Conservation (phyloP, 805 yeast genomes). For the Lipomyces spencermartinsiae region DNA sequence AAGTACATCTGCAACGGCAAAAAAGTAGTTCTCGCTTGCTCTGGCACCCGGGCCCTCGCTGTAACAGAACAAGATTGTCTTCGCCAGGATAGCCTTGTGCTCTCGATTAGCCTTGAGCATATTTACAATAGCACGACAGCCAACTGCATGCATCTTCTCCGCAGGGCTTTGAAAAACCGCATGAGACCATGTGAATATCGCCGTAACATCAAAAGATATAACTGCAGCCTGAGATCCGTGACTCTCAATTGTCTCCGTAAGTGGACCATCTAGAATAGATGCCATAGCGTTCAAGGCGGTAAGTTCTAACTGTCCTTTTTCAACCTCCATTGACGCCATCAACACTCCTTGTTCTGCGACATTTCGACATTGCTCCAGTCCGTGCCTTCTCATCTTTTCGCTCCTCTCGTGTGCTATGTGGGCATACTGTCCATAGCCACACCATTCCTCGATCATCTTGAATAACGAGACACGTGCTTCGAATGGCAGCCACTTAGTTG, state of each 20-base stretch:
- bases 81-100: conserved; percentile 57
- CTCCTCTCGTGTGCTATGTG: conserved; percentile 71
- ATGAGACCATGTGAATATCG: conserved; percentile 81
- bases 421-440: conserved; percentile 79
- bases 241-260: conserved; percentile 51
- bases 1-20: conserved; percentile 70
- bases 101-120: conserved; percentile 66
- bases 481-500: conserved; percentile 74
- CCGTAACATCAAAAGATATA: conserved; percentile 72
- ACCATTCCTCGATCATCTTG: conserved; percentile 88
- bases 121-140: conserved; percentile 72
- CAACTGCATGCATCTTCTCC: conserved; percentile 66
- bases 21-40: conserved; percentile 72
- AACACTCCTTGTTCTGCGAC: conserved; percentile 50
- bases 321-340: conserved; percentile 80
- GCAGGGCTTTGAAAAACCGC: conserved; percentile 63
- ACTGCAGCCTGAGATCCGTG: conserved; percentile 54
- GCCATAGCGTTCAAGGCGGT: conserved; percentile 87
- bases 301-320: conserved; percentile 68
- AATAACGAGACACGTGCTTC: conserved; percentile 84
- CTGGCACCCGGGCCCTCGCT: conserved; percentile 56
- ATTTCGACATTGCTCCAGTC: conserved; percentile 48
- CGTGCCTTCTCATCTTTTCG: conserved; percentile 55
- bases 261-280: conserved; percentile 70
- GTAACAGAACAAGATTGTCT: conserved; percentile 76